Evolutionary conservation across 768 basidiomycete species (phyloP), one percentile per base, ranked within the genome.

Genomic region (Mycena amicta): DNA sequence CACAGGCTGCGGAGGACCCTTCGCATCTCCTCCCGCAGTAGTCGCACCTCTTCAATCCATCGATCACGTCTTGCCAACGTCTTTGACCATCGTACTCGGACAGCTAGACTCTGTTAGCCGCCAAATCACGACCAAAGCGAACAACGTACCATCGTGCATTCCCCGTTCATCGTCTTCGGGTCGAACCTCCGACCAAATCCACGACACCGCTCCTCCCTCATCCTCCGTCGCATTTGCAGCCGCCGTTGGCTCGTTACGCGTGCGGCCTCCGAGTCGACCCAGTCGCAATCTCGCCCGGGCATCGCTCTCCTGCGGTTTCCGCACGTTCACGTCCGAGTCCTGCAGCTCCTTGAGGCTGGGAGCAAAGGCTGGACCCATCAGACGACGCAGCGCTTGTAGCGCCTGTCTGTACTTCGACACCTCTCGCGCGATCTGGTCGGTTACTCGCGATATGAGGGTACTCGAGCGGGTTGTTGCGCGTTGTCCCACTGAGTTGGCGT

Each of bases 161-260:
- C 54, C 52, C 27, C 50, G 31, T n/a, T n/a, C n/a, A 18, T 61
- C 56, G 6, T 43, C 41, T 20, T 11, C 41, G 3, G 40, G 37
- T 5, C 59, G 39, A 1, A 33, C 49, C 8, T 41, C 50, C n/a
- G n/a, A n/a, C 61, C 61, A 62, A 25, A 62, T 62, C 61, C 61
- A 62, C 1, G 56, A 57, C 3, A 62, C 12, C 0, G 2, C 11
- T 20, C 12, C 6, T 11, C 12, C 11, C 49, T 50, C n/a, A n/a
- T n/a, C n/a, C n/a, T n/a, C n/a, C n/a, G n/a, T 22, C 20, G 41
- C 11, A 43, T 50, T 22, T 43, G 11, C 41, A 20, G n/a, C n/a
- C n/a, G n/a, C n/a, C n/a, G n/a, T n/a, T n/a, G n/a, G n/a, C n/a
- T n/a, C n/a, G n/a, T n/a, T 22, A 22, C 41, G 41, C 41, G 41